These are phyloP conservation scores for Cladobotryum protrusum DNA, from an alignment of 2,329 filamentous ascomycete species.

Conservation along the genomic window DNA sequence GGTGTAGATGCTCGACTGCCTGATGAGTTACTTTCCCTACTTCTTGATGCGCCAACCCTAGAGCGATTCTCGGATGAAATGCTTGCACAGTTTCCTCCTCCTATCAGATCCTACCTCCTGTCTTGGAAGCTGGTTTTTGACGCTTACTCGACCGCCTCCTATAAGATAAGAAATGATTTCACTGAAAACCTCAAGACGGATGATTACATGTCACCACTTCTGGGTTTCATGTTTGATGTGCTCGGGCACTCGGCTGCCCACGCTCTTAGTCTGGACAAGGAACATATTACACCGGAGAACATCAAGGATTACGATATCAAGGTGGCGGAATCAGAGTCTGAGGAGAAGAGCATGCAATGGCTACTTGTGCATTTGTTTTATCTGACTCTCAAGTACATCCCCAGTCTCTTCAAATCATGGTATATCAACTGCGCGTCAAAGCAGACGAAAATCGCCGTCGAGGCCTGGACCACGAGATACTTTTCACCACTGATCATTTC, in stretches of 20 bases:
- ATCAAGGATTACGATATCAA: slow-evolving; percentile 50
- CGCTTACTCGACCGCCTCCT: slow-evolving; percentile 70
- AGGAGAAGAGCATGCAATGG: slow-evolving; percentile 73
- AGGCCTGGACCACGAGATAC: slow-evolving; percentile 78
- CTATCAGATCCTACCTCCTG: slow-evolving; percentile 73
- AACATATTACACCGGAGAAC: slow-evolving; percentile 51
- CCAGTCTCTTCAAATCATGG: slow-evolving; percentile 76
- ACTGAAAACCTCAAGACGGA: slow-evolving; percentile 70
- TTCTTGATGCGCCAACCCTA: slow-evolving; percentile 70
- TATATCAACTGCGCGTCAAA: slow-evolving; percentile 75
- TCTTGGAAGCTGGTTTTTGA: slow-evolving; percentile 90
- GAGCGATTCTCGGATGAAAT: slow-evolving; percentile 60
- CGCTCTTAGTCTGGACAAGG: slow-evolving; percentile 67
- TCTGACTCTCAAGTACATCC: slow-evolving; percentile 67
- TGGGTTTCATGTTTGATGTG: slow-evolving; percentile 78
- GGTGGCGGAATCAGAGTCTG: slow-evolving; percentile 49
- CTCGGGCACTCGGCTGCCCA: slow-evolving; percentile 71
- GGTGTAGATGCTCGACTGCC: slow-evolving; percentile 61
- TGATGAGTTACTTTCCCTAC: slow-evolving; percentile 75
- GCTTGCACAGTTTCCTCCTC: slow-evolving; percentile 61
- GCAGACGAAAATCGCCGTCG: slow-evolving; percentile 72
- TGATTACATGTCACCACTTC: slow-evolving; percentile 59
- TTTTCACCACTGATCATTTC: slow-evolving; percentile 67
- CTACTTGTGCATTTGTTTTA: slow-evolving; percentile 84
- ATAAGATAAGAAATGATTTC: slow-evolving; percentile 78